Evolutionary conservation across 2,329 filamentous ascomycete species (phyloP), one percentile per base, ranked within the genome.

Genomic region (Didymella keratinophila): DNA sequence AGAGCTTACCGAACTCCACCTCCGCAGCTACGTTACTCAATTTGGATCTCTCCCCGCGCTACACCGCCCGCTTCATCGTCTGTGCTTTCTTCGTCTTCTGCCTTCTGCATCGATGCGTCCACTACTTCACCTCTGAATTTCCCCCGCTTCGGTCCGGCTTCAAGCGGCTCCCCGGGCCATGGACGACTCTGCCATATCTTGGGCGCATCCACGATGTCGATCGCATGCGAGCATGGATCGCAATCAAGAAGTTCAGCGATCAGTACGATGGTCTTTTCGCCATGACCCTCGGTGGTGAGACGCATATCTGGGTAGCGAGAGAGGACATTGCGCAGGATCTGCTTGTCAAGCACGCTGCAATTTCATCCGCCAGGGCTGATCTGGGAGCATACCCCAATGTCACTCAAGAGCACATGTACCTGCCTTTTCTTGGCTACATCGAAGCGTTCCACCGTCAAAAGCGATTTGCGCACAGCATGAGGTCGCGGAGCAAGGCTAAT

Each of bases 131-230:
- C 4, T 58, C 49, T 23, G 57, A 58, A 1, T 32, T 52, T 1
- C 53, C 53, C 16, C 49, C 60, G 2, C 30, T n/a, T n/a, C n/a
- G n/a, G n/a, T n/a, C n/a, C n/a, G n/a, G n/a, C n/a, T n/a, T n/a
- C n/a, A 60, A 58, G 28, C 39, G 7, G 1, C 45, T 62, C 3
- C 59, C 59, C 5, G 59, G 59, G 12, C 62, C 56, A 16, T 6
- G 30, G 16, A 54, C 52, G 11, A 60, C 55, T n/a, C 11, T 64
- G 7, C 61, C 59, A 27, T 62, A 60, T 11, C 30, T 57, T 5
- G 52, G 52, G 4, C 44, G 62, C 14, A 42, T 62, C 16, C 59
- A 62, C 12, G 52, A 58, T 51, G 41, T 58, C 12, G 60, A 62
- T 41, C 49, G 46, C 21, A 62, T 58, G 50, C 47, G 41, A 25